A percentile compares a stretch with the other conserved stretches of the same genome.
Evolutionary conservation across 176 grass and related monocot species (phyloP).

Genomic region (Thalia dealbata): DNA sequence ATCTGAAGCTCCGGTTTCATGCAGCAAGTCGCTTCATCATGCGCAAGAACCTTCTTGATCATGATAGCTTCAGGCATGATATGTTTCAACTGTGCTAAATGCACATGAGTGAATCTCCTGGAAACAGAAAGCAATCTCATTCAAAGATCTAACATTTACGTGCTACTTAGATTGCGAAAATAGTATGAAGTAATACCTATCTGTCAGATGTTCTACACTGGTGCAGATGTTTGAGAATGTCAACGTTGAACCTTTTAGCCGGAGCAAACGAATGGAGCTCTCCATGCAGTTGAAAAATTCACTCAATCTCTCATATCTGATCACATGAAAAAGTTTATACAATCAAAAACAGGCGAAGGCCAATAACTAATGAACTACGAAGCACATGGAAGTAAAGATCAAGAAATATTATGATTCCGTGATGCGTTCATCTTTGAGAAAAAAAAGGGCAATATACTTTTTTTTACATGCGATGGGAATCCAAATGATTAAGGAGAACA

Average conservation of each 20-base stretch:
- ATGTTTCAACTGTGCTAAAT: constrained; percentile 69
- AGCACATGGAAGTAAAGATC: no score
- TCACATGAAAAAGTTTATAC: neutral
- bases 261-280: constrained; percentile 60
- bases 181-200: constrained; percentile 29
- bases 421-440: neutral
- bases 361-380: no score
- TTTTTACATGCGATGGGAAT: neutral
- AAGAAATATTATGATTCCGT: neutral
- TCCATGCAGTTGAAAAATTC: constrained; percentile 82
- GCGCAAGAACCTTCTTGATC: constrained; percentile 66
- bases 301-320: constrained; percentile 62
- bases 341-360: neutral
- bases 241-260: constrained; percentile 51
- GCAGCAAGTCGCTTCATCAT: constrained; percentile 59
- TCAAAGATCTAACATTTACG: neutral
- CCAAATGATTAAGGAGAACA: neutral
- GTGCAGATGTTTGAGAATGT: constrained; percentile 65
- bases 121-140: constrained; percentile 11
- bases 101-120: constrained; percentile 72
- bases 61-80: constrained; percentile 59
- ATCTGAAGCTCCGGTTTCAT: constrained; percentile 83
- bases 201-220: constrained; percentile 49
- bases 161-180: neutral
- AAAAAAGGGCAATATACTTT: neutral